Evolutionary conservation across 257 asterid genomes (phyloP).

Genomic region (Solanum sejunctum): DNA sequence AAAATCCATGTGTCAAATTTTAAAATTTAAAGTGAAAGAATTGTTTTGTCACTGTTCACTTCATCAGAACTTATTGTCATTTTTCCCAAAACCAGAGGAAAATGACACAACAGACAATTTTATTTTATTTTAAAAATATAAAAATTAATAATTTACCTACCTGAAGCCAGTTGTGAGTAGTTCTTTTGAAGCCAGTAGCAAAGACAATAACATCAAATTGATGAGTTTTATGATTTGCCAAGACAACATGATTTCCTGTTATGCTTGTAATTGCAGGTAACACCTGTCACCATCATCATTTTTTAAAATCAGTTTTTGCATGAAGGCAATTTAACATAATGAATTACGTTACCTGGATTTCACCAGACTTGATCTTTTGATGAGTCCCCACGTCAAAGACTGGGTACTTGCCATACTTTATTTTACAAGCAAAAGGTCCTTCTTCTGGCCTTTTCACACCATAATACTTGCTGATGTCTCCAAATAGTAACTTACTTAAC

Average conservation of each 20-base stretch:
- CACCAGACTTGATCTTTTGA: conserved; percentile 31
- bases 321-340: not conserved
- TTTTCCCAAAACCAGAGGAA: not conserved
- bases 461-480: conserved; percentile 44
- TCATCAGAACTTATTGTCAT: not conserved
- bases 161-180: conserved; percentile 68
- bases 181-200: conserved; percentile 72
- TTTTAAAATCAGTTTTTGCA: too few species aligned
- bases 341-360: conserved; percentile 37
- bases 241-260: conserved; percentile 22
- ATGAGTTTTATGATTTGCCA: conserved; percentile 31
- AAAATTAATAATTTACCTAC: conserved; percentile 10
- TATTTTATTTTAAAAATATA: too few species aligned
- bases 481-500: conserved; percentile 37
- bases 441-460: conserved; percentile 49
- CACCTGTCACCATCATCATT: conserved; percentile 23
- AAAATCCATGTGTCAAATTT: not conserved
- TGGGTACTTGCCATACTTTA: conserved; percentile 57
- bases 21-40: not conserved
- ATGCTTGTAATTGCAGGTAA: conserved; percentile 33
- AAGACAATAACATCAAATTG: conserved; percentile 47
- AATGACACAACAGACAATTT: not conserved
- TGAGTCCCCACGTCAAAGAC: conserved; percentile 55
- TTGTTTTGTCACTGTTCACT: not conserved
- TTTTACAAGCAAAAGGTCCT: conserved; percentile 44